A percentile compares a stretch with the other conserved stretches of the same genome.
Evolutionary conservation across 176 grass and related monocot genomes (phyloP).

Genomic region (Oryza coarctata): DNA sequence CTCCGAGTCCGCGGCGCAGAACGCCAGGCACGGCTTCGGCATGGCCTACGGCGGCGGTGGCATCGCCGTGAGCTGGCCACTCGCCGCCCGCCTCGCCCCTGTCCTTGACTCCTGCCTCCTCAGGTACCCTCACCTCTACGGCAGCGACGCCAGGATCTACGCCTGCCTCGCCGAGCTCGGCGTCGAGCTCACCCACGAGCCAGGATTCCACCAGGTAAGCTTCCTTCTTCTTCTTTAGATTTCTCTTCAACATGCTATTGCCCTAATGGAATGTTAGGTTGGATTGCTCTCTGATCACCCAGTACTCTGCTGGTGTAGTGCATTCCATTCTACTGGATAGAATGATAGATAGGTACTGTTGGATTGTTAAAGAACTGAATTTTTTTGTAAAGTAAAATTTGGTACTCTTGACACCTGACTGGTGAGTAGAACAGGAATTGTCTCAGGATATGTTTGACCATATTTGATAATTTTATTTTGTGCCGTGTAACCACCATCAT

Average conservation of each 20-base stretch:
- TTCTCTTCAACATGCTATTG: background rate
- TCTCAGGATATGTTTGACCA: background rate
- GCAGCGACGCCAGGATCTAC: constrained; percentile 76
- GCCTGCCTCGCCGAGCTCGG: constrained; percentile 87
- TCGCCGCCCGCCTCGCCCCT: constrained; percentile 62
- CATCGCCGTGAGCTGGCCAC: constrained; percentile 79
- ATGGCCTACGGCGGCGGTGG: constrained; percentile 85
- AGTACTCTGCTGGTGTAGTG: background rate
- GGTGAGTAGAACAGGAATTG: background rate
- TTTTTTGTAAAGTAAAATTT: background rate
- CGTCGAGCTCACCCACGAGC: constrained; percentile 83
- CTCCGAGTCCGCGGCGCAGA: constrained; percentile 80
- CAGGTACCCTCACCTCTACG: constrained; percentile 91
- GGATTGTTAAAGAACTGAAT: background rate
- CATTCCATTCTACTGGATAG: background rate
- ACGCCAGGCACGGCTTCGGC: constrained; percentile 65
- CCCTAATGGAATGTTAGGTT: background rate
- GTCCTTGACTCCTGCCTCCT: constrained; percentile 72
- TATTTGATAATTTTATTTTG: background rate
- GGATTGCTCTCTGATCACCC: background rate
- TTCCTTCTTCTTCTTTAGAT: background rate
- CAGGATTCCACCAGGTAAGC: constrained; percentile 87
- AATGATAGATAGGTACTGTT: background rate
- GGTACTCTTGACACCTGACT: background rate
- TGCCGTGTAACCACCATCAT: background rate